phyloP scores from a whole-genome alignment of 768 basidiomycete genomes.

The Psilocybe tampanensis region DNA sequence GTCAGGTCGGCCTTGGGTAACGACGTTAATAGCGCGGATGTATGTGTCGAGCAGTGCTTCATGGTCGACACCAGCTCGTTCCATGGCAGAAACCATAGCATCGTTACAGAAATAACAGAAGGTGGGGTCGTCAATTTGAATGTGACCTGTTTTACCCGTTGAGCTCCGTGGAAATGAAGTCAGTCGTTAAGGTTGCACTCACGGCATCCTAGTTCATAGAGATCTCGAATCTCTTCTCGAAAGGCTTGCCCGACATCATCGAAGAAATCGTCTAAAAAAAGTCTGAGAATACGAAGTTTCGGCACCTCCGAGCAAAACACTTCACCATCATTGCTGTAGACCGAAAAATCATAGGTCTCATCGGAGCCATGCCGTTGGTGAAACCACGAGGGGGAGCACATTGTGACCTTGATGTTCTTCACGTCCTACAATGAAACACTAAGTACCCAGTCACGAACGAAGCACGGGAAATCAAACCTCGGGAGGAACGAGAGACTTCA shows the following conservation, averaged over 20 bases:
- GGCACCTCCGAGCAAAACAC: not conserved
- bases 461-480: constrained; percentile 38
- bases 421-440: constrained; percentile 47
- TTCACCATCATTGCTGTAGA: constrained; percentile 64
- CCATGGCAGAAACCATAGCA: constrained; percentile 53
- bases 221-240: constrained; percentile 49
- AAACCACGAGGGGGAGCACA: constrained; percentile 74
- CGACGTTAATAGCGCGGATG: constrained; percentile 63
- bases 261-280: constrained; percentile 48
- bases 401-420: constrained; percentile 67
- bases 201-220: constrained; percentile 53
- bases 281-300: too few species aligned
- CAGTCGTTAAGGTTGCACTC: constrained; percentile 20
- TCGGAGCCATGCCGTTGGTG: constrained; percentile 68
- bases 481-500: constrained; percentile 57
- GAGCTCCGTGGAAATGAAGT: not conserved
- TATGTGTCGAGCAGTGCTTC: constrained; percentile 69
- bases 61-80: constrained; percentile 59
- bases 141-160: constrained; percentile 37
- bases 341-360: constrained; percentile 53
- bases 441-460: not conserved
- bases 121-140: constrained; percentile 56
- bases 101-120: constrained; percentile 72
- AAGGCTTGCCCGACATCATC: constrained; percentile 49
- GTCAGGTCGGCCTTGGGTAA: constrained; percentile 51